Evolutionary conservation across 768 basidiomycete genomes (phyloP).

Genomic region (Lentinus brumalis): DNA sequence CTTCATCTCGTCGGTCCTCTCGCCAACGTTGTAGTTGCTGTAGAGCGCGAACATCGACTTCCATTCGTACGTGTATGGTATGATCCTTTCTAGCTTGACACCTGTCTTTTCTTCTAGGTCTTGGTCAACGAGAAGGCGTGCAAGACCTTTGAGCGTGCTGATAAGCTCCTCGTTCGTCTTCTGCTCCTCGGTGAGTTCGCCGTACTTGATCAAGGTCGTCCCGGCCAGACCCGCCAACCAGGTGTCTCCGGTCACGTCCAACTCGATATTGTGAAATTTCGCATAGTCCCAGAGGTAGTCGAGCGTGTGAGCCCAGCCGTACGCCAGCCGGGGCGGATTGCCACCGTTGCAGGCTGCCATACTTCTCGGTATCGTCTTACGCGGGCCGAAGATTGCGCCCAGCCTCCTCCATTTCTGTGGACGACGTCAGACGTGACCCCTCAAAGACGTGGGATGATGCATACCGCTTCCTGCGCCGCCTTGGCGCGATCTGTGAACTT

Average conservation of each 20-base stretch:
- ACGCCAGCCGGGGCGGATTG: not conserved
- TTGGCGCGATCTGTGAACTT: not conserved
- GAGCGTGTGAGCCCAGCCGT: not conserved
- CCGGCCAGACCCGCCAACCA: not conserved
- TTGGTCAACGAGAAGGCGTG: not conserved
- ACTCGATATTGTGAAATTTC: not conserved
- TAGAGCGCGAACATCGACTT: not conserved
- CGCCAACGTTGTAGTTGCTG: not conserved
- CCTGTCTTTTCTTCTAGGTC: not conserved
- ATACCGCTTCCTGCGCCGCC: not conserved
- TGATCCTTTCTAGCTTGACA: not conserved
- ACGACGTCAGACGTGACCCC: not conserved
- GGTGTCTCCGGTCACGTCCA: not conserved
- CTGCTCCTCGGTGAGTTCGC: not conserved
- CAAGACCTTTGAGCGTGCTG: too few relatives aligned
- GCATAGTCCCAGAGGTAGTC: not conserved
- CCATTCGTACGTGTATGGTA: not conserved
- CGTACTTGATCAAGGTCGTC: not conserved
- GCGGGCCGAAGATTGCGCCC: not conserved
- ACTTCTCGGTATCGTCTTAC: not conserved
- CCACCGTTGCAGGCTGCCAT: not conserved
- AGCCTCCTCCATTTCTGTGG: not conserved
- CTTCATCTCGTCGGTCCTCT: not conserved
- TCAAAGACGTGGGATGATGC: not conserved
- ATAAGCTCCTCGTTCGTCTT: too few relatives aligned